Percentiles rank a stretch among this genome's conserved stretches.
phyloP scores from a whole-genome alignment of 495 filamentous ascomycete species.

The Penicillium canescens region DNA sequence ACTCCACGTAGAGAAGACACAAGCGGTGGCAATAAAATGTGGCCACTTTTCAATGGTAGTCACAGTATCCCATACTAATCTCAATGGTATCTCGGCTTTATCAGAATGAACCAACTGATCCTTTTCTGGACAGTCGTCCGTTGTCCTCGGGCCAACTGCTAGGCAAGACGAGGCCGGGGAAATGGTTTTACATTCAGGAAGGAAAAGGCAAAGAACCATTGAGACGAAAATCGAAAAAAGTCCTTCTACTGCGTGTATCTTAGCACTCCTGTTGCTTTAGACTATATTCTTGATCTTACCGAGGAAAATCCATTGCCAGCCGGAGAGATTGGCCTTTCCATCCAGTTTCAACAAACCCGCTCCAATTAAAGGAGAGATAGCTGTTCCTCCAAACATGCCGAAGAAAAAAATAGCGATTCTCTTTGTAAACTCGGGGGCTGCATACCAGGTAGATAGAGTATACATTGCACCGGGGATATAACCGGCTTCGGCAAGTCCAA shows the following conservation, averaged over 20 bases:
- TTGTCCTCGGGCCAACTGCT: neutral
- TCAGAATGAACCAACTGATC: neutral
- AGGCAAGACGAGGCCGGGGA: no score
- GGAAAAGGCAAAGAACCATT: neutral
- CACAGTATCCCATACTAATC: constrained; percentile 17
- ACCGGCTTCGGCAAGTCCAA: constrained; percentile 54
- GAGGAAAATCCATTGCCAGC: constrained; percentile 63
- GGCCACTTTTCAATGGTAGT: constrained; percentile 29
- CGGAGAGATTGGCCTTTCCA: constrained; percentile 44
- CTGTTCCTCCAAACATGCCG: constrained; percentile 49
- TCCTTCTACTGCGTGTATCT: constrained; percentile 39
- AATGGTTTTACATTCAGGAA: neutral
- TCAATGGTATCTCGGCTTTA: constrained; percentile 7
- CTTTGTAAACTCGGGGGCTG: constrained; percentile 46
- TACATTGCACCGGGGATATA: constrained; percentile 59
- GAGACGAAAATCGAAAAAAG: constrained; percentile 45
- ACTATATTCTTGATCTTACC: constrained; percentile 8
- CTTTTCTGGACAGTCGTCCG: neutral
- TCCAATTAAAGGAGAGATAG: constrained; percentile 47
- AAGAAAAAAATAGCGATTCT: constrained; percentile 55
- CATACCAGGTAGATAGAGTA: constrained; percentile 59
- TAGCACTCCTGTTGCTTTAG: neutral
- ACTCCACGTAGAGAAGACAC: constrained; percentile 37
- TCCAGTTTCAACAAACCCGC: constrained; percentile 47
- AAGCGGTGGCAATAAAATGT: constrained; percentile 37